Conservation (phyloP, 805 yeast species). For the Nakazawaea laoshanensis region DNA sequence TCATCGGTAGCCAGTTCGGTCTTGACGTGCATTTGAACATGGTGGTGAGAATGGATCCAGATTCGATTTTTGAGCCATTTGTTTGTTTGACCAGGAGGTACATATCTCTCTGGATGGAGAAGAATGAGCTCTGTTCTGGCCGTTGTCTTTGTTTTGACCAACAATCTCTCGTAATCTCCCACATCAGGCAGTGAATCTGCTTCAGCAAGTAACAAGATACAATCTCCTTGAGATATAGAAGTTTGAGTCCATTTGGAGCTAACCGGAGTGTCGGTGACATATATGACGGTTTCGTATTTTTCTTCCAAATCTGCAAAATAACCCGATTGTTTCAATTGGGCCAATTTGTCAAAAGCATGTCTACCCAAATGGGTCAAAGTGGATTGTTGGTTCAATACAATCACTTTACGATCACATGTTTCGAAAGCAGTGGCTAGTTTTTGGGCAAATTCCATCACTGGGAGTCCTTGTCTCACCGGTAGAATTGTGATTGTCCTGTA, state of each 20-base stretch:
- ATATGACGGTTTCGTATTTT: slow-evolving; percentile 76
- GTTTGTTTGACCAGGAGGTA: slow-evolving; percentile 77
- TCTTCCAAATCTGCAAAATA: slow-evolving; percentile 90
- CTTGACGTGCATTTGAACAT: slow-evolving; percentile 57
- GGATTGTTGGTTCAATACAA: slow-evolving; percentile 76
- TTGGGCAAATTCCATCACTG: slow-evolving; percentile 78
- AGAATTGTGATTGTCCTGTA: slow-evolving; percentile 80
- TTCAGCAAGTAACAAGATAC: slow-evolving; percentile 83
- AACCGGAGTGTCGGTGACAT: slow-evolving; percentile 79
- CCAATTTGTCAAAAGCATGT: slow-evolving; percentile 86
- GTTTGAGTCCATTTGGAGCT: slow-evolving; percentile 87
- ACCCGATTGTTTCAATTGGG: slow-evolving; percentile 79
- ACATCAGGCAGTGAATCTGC: slow-evolving; percentile 63
- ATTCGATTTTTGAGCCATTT: slow-evolving; percentile 77
- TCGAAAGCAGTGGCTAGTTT: slow-evolving; percentile 64
- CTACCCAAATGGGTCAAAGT: slow-evolving; percentile 76
- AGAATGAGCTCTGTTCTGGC: slow-evolving; percentile 84
- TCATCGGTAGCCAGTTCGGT: slow-evolving; percentile 6
- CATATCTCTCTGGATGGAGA: slow-evolving; percentile 75
- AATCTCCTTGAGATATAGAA: slow-evolving; percentile 92
- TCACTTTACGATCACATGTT: slow-evolving; percentile 63
- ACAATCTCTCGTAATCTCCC: slow-evolving; percentile 78
- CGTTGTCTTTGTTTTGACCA: slow-evolving; percentile 68
- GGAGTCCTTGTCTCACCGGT: slow-evolving; percentile 76
- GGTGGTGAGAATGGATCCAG: slow-evolving; percentile 94